Percentiles rank a stretch among this genome's conserved stretches.
Conservation (phyloP, 2,329 filamentous ascomycete species). For the Colletotrichum tropicicola region DNA sequence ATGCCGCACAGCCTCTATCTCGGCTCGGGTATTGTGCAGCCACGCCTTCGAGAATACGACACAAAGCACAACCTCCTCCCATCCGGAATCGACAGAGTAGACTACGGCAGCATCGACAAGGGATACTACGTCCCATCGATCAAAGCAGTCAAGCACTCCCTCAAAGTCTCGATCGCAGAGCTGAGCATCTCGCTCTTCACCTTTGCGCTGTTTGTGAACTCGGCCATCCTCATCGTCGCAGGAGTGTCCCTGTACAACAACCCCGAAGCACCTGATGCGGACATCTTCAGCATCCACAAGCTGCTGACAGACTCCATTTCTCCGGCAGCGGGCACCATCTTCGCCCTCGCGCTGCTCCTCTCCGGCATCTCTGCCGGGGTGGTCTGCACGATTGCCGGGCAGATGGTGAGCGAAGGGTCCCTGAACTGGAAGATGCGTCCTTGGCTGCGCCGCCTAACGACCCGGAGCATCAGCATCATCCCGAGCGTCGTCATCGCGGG, state of each 20-base stretch:
- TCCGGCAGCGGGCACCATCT: conserved; percentile 82
- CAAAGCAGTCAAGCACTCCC: conserved; percentile 75
- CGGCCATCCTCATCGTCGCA: conserved; percentile 82
- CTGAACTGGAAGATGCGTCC: conserved; percentile 78
- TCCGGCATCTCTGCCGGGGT: conserved; percentile 85
- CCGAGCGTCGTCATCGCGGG: conserved; percentile 86
- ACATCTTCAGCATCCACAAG: conserved; percentile 85
- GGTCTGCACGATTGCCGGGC: conserved; percentile 88
- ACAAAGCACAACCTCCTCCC: conserved; percentile 62
- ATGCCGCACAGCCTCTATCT: conserved; percentile 77
- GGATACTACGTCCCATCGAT: conserved; percentile 76
- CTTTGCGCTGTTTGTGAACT: conserved; percentile 87
- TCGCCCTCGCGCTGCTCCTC: conserved; percentile 81
- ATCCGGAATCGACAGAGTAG: conserved; percentile 35
- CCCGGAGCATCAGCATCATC: conserved; percentile 81
- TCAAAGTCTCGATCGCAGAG: conserved; percentile 79
- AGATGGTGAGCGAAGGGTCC: conserved; percentile 89
- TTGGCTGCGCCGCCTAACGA: conserved; percentile 82
- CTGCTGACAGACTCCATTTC: conserved; percentile 76
- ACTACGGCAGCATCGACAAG: conserved; percentile 47
- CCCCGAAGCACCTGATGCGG: conserved; percentile 69
- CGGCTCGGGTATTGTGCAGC: conserved; percentile 74
- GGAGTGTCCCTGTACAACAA: conserved; percentile 78
- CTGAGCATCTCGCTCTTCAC: conserved; percentile 79
- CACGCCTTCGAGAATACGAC: conserved; percentile 72